Base-by-base conservation (phyloP, 2,329 filamentous ascomycete genomes). In the Talaromyces sp. region DNA sequence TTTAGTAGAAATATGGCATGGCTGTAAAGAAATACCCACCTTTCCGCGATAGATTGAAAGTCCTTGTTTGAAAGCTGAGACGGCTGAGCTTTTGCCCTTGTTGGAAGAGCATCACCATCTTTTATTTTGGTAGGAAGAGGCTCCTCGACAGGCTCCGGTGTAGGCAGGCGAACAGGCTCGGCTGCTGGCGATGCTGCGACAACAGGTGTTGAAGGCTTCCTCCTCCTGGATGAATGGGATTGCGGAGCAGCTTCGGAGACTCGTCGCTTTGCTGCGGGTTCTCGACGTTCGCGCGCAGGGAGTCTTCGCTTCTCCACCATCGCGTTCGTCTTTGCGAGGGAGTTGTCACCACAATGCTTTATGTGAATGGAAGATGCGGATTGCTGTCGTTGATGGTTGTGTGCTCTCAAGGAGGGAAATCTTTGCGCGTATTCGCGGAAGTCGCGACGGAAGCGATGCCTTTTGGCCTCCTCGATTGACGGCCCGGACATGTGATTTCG, bases 11-110 rank as follows among this genome's bases (percentile, higher is more conserved):
- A 14, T n/a, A 38, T 38, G 17, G 27, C 17, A 60, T 35, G 4
- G 24, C 48, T 32, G 59, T 17, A 27, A 46, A 19, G 14, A 26
- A 21, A 21, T 52, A 14, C 69, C 62, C 62, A 80, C 79, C 79
- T 85, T 68, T 85, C 81, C 26, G 82, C 81, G 59, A 86, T 80
- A 41, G 80, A 81, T 71, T 86, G 84, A 67, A 85, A 87, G 59
- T 85, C 83, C 58, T 77, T 74, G 41, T 75, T 67, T 6, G 83
- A 75, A 10, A 86, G 72, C 38, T 72, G 69, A 0, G 79, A 67
- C 12, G 31, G 51, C 66, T 87, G 85, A 46, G 79, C 78, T 60
- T 79, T 75, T 17, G 75, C 68, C 8, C 84, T 70, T 2, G 80
- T 82, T 2, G 85, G 85, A 6, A 88, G 74, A 48, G 79, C 77